phyloP scores from a whole-genome alignment of 2,329 filamentous ascomycete genomes.

The Scopulariopsis brevicaulis region DNA sequence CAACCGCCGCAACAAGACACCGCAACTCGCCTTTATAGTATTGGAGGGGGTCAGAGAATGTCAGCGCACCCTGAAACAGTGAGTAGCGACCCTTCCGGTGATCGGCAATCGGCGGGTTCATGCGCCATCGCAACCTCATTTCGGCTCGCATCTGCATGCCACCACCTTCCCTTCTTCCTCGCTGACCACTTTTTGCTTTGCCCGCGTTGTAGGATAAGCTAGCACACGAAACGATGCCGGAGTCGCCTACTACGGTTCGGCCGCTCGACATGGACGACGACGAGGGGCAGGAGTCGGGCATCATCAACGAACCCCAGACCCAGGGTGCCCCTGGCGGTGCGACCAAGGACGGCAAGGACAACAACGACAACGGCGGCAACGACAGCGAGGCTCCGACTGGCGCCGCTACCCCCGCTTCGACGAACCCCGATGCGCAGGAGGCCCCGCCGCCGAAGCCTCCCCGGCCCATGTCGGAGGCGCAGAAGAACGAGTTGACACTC shows the following conservation, averaged over 20 bases:
- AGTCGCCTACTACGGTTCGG: slow-evolving; percentile 54
- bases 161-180: neutral
- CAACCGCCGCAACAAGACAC: neutral
- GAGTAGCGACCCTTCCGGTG: neutral
- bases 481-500: slow-evolving; percentile 78
- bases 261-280: slow-evolving; percentile 62
- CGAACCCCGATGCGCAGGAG: slow-evolving; percentile 22
- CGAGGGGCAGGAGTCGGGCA: slow-evolving; percentile 50
- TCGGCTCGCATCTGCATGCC: neutral
- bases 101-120: neutral
- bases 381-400: slow-evolving; percentile 6
- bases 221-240: slow-evolving; percentile 31
- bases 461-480: slow-evolving; percentile 66
- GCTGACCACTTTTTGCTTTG: neutral
- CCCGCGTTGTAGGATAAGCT: slow-evolving; percentile 26
- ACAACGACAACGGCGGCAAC: slow-evolving; percentile 8
- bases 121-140: neutral
- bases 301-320: slow-evolving; percentile 30
- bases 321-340: slow-evolving; percentile 12
- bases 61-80: slow-evolving; percentile 4
- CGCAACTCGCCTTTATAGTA: neutral
- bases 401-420: slow-evolving; percentile 16
- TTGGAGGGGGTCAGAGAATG: neutral
- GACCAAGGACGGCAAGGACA: slow-evolving; percentile 11
- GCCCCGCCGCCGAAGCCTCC: slow-evolving; percentile 69